Base-by-base conservation (phyloP, 768 basidiomycete species). In the Psilocybe subaeruginosa region DNA sequence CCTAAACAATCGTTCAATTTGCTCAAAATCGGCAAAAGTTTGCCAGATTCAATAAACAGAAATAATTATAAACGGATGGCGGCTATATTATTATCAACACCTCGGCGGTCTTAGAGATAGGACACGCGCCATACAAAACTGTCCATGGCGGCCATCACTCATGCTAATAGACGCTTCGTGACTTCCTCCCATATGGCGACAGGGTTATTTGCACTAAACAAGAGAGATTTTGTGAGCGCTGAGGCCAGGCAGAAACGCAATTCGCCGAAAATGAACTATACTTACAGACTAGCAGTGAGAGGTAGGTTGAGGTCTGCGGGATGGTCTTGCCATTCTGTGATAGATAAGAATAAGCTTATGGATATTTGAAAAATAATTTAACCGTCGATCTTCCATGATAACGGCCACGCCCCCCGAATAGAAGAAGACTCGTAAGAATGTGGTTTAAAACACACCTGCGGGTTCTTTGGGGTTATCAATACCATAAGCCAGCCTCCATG, bases 401-500 rank as follows among this genome's bases (percentile, higher is more conserved):
- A 43, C 14, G 11, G 41, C 41, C 37, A 43, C 41, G 41, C 41
- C 41, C 11, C 27, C 27, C 29, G 29, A 30, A n/a, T 33, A 29
- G n/a, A 57, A 57, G 29, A 8, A 14, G 8, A 31, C 9, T 39
- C 55, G 23, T 23, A 2, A 16, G 45, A 56, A 16, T 8, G 7
- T 8, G 6, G 8, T 27, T 49, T 35, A 31, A 53, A 12, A 64
- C 75, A 53, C 63, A 85, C 85, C 85, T 78, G 87, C 87, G 0
- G 86, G 86, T 70, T 85, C 72, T 11, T 69, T 69, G 19, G 84
- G 76, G 62, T 85, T 73, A 47, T 80, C 71, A 39, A 88, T 71
- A 9, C 86, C 86, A 65, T 85, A 87, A 3, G 77, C 85, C 3
- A 87, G 73, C 61, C 87, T 76, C 85, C 85, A 88, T 49, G 86